A percentile compares a stretch with the other conserved stretches of the same genome.
phyloP scores from a whole-genome alignment of 208 protist species.

The Trypanosoma cruzi region DNA sequence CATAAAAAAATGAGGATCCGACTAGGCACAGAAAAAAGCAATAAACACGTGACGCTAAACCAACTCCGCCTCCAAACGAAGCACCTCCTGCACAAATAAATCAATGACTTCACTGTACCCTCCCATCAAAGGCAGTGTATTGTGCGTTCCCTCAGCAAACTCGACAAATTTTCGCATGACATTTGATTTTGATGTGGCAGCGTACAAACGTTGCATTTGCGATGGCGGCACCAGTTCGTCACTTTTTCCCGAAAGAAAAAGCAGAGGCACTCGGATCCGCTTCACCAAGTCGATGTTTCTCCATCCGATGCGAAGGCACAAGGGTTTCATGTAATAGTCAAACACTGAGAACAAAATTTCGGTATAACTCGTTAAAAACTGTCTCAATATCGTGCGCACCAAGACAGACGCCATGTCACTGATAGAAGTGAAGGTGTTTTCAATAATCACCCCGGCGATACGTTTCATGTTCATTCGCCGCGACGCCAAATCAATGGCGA shows the following conservation, averaged over 20 bases:
- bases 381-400: slow-evolving; percentile 30
- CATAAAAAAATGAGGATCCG: background rate
- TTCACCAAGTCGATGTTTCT: slow-evolving; percentile 48
- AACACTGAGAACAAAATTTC: slow-evolving; percentile 40
- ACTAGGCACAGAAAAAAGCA: background rate
- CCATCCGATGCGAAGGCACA: slow-evolving; percentile 77
- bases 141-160: slow-evolving; percentile 79
- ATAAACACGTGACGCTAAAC: slow-evolving; percentile 5
- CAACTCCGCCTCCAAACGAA: slow-evolving; percentile 9
- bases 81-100: slow-evolving; percentile 51
- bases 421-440: slow-evolving; percentile 93
- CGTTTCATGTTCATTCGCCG: slow-evolving; percentile 37
- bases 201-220: slow-evolving; percentile 80
- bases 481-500: slow-evolving; percentile 81
- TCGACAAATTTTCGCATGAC: slow-evolving; percentile 54
- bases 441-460: slow-evolving; percentile 80
- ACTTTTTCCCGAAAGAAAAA: slow-evolving; percentile 79
- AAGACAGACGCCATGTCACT: slow-evolving; percentile 74
- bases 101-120: slow-evolving; percentile 68
- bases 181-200: slow-evolving; percentile 26
- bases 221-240: slow-evolving; percentile 90
- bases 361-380: slow-evolving; percentile 12
- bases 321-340: slow-evolving; percentile 76
- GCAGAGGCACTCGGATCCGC: slow-evolving; percentile 47
- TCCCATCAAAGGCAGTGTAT: slow-evolving; percentile 47